These are phyloP conservation scores for Phoma herbarum DNA, from an alignment of 2,329 filamentous ascomycete genomes.

Conservation along the genomic window DNA sequence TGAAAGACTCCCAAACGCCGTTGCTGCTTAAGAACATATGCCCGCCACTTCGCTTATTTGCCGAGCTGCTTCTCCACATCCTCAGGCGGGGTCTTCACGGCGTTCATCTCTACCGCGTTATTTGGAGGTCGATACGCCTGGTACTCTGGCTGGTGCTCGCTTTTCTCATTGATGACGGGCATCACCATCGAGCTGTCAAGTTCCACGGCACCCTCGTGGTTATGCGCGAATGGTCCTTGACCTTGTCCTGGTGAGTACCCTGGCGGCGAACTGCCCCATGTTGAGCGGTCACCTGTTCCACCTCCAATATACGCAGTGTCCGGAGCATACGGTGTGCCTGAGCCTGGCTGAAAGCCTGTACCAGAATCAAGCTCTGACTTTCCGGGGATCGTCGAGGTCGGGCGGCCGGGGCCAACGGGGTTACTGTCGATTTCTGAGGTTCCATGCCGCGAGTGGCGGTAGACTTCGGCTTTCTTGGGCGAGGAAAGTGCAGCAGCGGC, in stretches of 20 bases:
- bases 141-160: slow-evolving; percentile 29
- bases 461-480: slow-evolving; percentile 32
- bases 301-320: slow-evolving; percentile 45
- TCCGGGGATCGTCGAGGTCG: slow-evolving; percentile 39
- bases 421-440: slow-evolving; percentile 43
- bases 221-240: slow-evolving; percentile 20
- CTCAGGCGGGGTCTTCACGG: slow-evolving; percentile 34
- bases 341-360: slow-evolving; percentile 36
- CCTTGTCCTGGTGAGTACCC: slow-evolving; percentile 40
- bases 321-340: slow-evolving; percentile 36
- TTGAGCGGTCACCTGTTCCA: slow-evolving; percentile 33
- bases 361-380: slow-evolving; percentile 45
- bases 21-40: slow-evolving; percentile 3
- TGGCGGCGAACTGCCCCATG: slow-evolving; percentile 43
- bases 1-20: slow-evolving; percentile 6
- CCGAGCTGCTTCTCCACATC: slow-evolving; percentile 33
- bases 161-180: slow-evolving; percentile 27
- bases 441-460: slow-evolving; percentile 25
- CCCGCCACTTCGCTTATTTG: neutral
- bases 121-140: slow-evolving; percentile 39
- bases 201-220: slow-evolving; percentile 23
- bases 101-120: slow-evolving; percentile 29
- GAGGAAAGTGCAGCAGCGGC: slow-evolving; percentile 37
- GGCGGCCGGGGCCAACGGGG: slow-evolving; percentile 40
- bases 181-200: slow-evolving; percentile 31